These are phyloP conservation scores for Cupressus sempervirens DNA, from an alignment of 75 land plant genomes.

Conservation along the genomic window DNA sequence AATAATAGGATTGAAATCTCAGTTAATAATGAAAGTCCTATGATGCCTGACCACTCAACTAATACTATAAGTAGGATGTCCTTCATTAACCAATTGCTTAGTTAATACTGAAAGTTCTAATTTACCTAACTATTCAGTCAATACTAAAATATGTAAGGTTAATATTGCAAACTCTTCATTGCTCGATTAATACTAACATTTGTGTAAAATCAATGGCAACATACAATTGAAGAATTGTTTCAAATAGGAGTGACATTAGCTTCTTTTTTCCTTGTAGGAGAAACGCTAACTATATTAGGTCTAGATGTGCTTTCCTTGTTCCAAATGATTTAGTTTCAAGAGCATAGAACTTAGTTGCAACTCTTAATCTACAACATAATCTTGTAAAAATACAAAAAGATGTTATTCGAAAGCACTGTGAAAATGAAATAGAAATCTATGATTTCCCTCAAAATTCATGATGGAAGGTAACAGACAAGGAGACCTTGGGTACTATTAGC, in stretches of 20 bases:
- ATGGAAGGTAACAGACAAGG: conserved; percentile 98
- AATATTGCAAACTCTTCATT: too few species aligned
- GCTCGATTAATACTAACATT: too few species aligned
- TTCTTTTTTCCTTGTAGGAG: conserved; percentile 19
- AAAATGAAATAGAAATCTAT: conserved; percentile 94
- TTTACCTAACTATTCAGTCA: too few species aligned
- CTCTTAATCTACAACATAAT: conserved; percentile 85
- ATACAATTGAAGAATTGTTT: too few species aligned
- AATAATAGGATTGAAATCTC: too few species aligned
- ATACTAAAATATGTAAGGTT: too few species aligned
- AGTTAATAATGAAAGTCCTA: too few species aligned
- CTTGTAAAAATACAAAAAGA: conserved; percentile 85
- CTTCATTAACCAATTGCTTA: too few species aligned
- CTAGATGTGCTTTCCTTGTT: conserved; percentile 25
- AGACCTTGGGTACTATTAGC: conserved; percentile 92
- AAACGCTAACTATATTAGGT: conserved; percentile 15
- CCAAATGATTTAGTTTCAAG: conserved; percentile 64
- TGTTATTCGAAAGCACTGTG: conserved; percentile 89
- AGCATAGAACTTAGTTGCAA: conserved; percentile 81
- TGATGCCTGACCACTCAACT: too few species aligned
- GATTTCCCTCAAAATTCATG: conserved; percentile 98
- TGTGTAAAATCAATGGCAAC: too few species aligned
- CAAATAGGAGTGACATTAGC: conserved; percentile 22
- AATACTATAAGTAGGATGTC: too few species aligned
- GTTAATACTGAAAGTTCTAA: too few species aligned